phyloP scores from a whole-genome alignment of 768 basidiomycete genomes.

The Serendipita vermifera region DNA sequence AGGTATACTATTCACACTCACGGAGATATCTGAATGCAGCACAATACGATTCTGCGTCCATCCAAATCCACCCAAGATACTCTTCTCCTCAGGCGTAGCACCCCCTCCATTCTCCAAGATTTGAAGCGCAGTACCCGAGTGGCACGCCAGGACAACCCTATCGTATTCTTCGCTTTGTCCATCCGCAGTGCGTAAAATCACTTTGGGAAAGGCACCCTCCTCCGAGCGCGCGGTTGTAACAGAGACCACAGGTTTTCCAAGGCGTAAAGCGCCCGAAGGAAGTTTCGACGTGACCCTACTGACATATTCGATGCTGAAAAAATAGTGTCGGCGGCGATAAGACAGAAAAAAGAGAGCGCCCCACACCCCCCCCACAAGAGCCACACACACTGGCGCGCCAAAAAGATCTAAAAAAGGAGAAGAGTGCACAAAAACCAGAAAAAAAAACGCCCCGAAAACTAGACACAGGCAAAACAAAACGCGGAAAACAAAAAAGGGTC shows the following conservation, averaged over 20 bases:
- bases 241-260: constrained; percentile 42
- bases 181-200: constrained; percentile 35
- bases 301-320: constrained; percentile 48
- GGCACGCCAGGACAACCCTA: constrained; percentile 60
- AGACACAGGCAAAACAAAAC: too few species aligned
- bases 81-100: constrained; percentile 38
- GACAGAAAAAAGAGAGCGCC: constrained; percentile 12
- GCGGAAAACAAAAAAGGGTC: too few species aligned
- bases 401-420: constrained; percentile 56
- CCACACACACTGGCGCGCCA: constrained; percentile 60
- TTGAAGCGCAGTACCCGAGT: constrained; percentile 48
- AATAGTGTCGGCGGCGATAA: neutral
- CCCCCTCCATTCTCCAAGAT: constrained; percentile 37
- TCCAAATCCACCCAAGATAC: constrained; percentile 42
- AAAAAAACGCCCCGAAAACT: neutral
- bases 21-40: constrained; percentile 49
- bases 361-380: constrained; percentile 59
- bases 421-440: constrained; percentile 63
- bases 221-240: constrained; percentile 23
- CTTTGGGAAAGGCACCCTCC: constrained; percentile 17
- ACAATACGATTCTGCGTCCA: constrained; percentile 60
- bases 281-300: constrained; percentile 44
- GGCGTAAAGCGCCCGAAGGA: constrained; percentile 40
- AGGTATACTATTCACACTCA: constrained; percentile 23
- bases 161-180: constrained; percentile 42